Percentiles rank a stretch among this genome's conserved stretches.
Conservation (phyloP, 1,284 basidiomycete species). For the Heliocybe sulcata region DNA sequence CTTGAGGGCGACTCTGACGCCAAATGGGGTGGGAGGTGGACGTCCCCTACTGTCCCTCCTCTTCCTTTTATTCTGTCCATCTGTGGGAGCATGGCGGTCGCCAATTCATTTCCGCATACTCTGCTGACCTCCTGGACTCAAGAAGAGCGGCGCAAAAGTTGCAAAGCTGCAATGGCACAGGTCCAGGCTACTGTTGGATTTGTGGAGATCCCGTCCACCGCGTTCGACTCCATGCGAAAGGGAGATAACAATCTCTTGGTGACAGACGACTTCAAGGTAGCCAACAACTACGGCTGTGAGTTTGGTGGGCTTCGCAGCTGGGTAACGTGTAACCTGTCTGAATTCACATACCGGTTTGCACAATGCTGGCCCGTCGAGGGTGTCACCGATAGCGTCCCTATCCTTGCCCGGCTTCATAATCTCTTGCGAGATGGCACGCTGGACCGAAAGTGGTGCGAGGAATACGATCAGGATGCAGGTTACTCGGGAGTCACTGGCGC, state of each 20-base stretch:
- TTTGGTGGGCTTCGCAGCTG: not conserved
- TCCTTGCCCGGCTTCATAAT: not conserved
- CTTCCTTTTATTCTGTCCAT: not conserved
- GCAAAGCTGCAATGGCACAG: not conserved
- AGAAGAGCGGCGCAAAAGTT: not conserved
- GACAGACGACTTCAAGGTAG: not conserved
- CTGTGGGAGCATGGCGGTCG: not conserved
- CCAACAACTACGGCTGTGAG: not conserved
- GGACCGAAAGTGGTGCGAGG: not conserved
- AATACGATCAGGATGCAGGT: not conserved
- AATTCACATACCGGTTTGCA: not conserved
- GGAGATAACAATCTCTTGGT: not conserved
- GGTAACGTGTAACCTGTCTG: not conserved
- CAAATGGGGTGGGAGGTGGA: not conserved
- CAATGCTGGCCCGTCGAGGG: not conserved
- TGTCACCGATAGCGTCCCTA: not conserved
- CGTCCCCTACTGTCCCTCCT: not conserved
- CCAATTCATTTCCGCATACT: not conserved
- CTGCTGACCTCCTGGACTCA: not conserved
- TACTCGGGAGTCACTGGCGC: not conserved
- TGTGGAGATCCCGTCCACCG: not conserved
- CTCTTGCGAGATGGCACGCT: not conserved
- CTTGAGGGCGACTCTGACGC: not conserved
- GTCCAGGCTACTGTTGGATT: not conserved
- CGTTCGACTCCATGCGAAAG: not conserved